A percentile compares a stretch with the other conserved stretches of the same genome.
Evolutionary conservation across 2,329 filamentous ascomycete species (phyloP).

Genomic region (Monilinia fructigena): DNA sequence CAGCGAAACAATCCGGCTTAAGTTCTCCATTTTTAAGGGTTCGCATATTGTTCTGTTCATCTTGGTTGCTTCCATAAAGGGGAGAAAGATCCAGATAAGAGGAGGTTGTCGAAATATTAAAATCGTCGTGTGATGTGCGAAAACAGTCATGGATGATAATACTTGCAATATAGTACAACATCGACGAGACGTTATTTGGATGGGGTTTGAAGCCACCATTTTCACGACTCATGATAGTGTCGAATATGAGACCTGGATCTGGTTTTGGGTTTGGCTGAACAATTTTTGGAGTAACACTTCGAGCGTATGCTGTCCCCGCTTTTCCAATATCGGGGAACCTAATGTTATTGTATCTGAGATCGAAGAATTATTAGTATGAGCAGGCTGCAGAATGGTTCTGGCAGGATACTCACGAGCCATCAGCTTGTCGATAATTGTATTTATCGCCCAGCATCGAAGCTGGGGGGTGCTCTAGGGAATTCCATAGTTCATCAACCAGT

Average conservation of each 20-base stretch:
- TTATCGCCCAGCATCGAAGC: constrained; percentile 61
- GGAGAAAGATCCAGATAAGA: constrained; percentile 50
- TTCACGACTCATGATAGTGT: constrained; percentile 50
- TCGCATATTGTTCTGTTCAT: constrained; percentile 53
- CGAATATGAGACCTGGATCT: constrained; percentile 62
- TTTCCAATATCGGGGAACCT: constrained; percentile 63
- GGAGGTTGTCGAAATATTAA: constrained; percentile 27
- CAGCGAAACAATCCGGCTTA: constrained; percentile 69
- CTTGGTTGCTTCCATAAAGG: constrained; percentile 45
- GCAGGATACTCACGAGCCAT: constrained; percentile 61
- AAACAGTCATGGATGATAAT: constrained; percentile 55
- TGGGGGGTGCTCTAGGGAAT: constrained; percentile 68
- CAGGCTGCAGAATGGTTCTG: background rate
- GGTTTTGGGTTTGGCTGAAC: constrained; percentile 58
- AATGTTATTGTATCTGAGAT: constrained; percentile 48
- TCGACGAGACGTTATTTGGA: constrained; percentile 46
- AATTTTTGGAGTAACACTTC: constrained; percentile 59
- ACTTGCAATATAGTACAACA: constrained; percentile 51
- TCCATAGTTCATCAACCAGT: constrained; percentile 69
- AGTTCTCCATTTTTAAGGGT: constrained; percentile 68
- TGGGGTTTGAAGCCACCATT: constrained; percentile 40
- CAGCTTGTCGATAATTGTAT: constrained; percentile 60
- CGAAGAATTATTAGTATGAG: constrained; percentile 12
- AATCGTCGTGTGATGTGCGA: constrained; percentile 32
- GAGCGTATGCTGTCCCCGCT: constrained; percentile 64